Evolutionary conservation across 2,329 filamentous ascomycete genomes (phyloP), one percentile per base, ranked within the genome.

Genomic region (Aspergillus fischeri): DNA sequence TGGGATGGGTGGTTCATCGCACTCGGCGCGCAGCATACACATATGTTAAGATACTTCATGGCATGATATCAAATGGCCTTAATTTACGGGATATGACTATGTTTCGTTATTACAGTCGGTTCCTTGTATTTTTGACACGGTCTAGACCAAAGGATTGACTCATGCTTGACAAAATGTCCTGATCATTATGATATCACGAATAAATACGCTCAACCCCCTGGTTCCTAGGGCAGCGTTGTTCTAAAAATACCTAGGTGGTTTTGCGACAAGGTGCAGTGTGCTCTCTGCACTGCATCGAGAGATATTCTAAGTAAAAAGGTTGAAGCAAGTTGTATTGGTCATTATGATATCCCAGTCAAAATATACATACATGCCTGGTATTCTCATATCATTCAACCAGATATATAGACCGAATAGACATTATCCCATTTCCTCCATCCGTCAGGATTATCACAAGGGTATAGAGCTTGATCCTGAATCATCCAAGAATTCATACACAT

Each of bases 21-120:
- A 44, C 52, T 49, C 47, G 24, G 55, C 49, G 54, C 53, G n/a
- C 55, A 51, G 54, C 49, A 61, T 57, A 53, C 51, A 27, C 27
- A 41, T 55, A 28, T 45, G 49, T 29, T 29, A 29, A 29, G 28
- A 29, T 53, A 55, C 27, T 20, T 52, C 54, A 54, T 52, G 53
- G 52, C 50, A 60, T 32, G 24, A 17, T 25, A 28, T 44, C 4
- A 2, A 52, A 38, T 49, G 28, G 27, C 24, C 44, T 14, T 25
- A 14, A 47, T 7, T 47, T 24, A 47, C 24, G 44, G 21, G 21
- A 25, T 24, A 47, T 47, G 49, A 28, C 49, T n/a, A 48, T 52
- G 24, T 41, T n/a, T 27, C 17, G 5, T 17, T 38, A 7, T 38
- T 38, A 3, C 5, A 17, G 17, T 38, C 6, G 5, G 5, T 7